Base-by-base conservation (phyloP, 345 rosid genomes). In the Microthlaspi erraticum region DNA sequence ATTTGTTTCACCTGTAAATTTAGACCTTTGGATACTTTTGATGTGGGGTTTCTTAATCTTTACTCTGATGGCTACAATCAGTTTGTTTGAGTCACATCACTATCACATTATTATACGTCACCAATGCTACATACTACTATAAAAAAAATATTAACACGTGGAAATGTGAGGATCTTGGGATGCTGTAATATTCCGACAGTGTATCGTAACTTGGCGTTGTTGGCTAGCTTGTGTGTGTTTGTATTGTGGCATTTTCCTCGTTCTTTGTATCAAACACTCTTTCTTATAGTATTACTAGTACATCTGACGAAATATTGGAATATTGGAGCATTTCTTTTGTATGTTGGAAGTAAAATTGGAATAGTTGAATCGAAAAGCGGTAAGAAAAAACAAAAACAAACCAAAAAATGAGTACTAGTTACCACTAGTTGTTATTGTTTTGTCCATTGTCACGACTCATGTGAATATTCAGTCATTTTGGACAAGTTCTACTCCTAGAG, bases 21-120 rank as follows among this genome's bases (percentile, higher is more conserved):
- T 19, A 41, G 34, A 66, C 73, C 53, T 73, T 73, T 73, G 72
- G 66, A 66, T 73, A 63, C 70, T 57, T 65, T 65, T 49, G 50
- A 73, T 29, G 77, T 73, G 44, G 71, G 71, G 65, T 64, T 46
- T 10, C 45, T 56, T 54, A 19, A n/a, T 46, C 10, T 59, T 11
- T 14, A 29, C 60, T 48, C 49, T 50, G 59, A n/a, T 73, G 52
- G 66, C 72, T 66, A 57, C 72, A 39, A 73, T 55, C 20, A 64
- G 58, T 43, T 72, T 53, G 42, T 55, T 55, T 16, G 33, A 36
- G 57, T 64, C 64, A 54, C 11, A 8, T 55, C 51, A 20, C 69
- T 34, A 8, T 71, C 52, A 70, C 23, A 26, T 42, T 60, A 19
- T n/a, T 29, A 6, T 51, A 3, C 10, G n/a, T 64, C 33, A 56